Base-by-base conservation (phyloP, 768 basidiomycete genomes). In the Mycena chlorophos region DNA sequence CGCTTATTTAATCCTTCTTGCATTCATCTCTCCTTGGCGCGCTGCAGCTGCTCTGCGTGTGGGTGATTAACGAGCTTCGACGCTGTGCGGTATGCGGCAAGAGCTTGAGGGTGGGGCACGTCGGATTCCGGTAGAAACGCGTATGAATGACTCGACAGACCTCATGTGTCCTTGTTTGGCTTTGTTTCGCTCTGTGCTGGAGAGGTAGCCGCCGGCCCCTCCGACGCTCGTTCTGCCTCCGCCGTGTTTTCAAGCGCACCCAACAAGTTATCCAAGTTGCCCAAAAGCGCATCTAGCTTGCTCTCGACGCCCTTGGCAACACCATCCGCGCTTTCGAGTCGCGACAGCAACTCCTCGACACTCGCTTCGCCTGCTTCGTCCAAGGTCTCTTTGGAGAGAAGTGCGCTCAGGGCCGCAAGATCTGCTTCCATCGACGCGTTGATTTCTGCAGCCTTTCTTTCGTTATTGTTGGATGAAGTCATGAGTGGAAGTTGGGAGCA, bases 221-320 rank as follows among this genome's bases (percentile, higher is more conserved):
- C 40, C 14, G n/a, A n/a, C n/a, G n/a, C n/a, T n/a, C n/a, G n/a
- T n/a, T n/a, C n/a, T n/a, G 6, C 22, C 40, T 42, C 40, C 6
- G 6, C 40, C 20, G 6, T 42, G 40, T 12, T 42, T 52, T 80
- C 79, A 20, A 89, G 69, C 12, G 67, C 68, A 4, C 69, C 68
- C 16, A 90, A 65, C 6, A 90, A 69, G 12, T 59, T 61, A 65
- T 89, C 86, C 55, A 90, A 69, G 49, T 80, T 81, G 40, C 66
- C 77, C 51, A 91, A 69, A 29, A 91, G 71, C 19, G 66, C 75
- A 64, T 91, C 87, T 38, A 91, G 70, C 59, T 78, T 81, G 54
- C 66, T 66, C 64, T 91, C 89, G 43, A 91, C 76, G 2, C 77
- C 84, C 28, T 73, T 66, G 3, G 88, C 89, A 59, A 89, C 65